These are phyloP conservation scores for Fusarium sp. DNA, from an alignment of 2,329 filamentous ascomycete genomes.

Conservation along the genomic window DNA sequence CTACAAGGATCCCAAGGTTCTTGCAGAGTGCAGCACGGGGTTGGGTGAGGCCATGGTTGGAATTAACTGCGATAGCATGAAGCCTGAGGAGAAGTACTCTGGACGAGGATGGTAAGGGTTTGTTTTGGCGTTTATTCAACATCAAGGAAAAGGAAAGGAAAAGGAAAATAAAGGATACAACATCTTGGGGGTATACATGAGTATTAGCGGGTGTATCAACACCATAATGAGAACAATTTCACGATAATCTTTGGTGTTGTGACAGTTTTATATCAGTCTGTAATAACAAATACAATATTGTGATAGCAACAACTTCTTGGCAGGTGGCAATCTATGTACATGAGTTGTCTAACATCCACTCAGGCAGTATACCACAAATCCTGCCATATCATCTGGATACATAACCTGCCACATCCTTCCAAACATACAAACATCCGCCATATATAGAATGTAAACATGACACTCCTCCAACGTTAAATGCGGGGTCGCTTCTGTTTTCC, in stretches of 20 bases:
- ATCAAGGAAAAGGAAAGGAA: constrained; percentile 12
- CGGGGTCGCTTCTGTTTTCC: constrained; percentile 19
- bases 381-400: neutral
- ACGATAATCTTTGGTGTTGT: neutral
- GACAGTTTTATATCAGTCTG: too few relatives aligned
- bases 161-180: neutral
- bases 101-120: constrained; percentile 79
- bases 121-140: constrained; percentile 29
- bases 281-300: neutral
- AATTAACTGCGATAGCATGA: constrained; percentile 85
- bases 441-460: neutral
- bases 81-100: constrained; percentile 82
- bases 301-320: neutral
- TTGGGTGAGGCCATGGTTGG: constrained; percentile 99
- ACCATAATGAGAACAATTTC: constrained; percentile 26
- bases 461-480: neutral
- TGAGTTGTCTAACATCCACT: neutral
- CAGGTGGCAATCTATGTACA: neutral
- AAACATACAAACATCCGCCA: neutral
- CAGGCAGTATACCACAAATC: neutral
- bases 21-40: constrained; percentile 88
- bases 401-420: neutral
- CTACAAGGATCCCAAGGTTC: constrained; percentile 83
- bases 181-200: constrained; percentile 21
- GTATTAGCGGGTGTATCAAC: constrained; percentile 27